phyloP scores from a whole-genome alignment of 2,329 filamentous ascomycete genomes.

The Aspergillus persii region DNA sequence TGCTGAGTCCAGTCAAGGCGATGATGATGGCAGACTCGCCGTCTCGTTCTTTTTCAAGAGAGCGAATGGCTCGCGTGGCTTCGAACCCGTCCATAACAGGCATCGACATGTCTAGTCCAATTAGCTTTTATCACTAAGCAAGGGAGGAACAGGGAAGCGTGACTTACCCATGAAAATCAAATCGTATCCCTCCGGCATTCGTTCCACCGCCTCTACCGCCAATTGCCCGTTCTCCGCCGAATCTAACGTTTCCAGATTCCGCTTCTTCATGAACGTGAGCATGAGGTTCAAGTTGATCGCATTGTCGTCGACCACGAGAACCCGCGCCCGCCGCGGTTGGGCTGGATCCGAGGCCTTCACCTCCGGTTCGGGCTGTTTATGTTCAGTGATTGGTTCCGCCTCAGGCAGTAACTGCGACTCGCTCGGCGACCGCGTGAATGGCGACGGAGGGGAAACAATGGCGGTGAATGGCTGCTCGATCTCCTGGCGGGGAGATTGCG shows the following conservation, averaged over 20 bases:
- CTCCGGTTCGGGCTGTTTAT: slow-evolving; percentile 4
- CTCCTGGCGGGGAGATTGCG: slow-evolving; percentile 4
- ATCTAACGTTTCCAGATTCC: slow-evolving; percentile 33
- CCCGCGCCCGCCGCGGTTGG: slow-evolving; percentile 18
- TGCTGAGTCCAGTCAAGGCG: slow-evolving; percentile 46
- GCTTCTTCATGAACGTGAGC: slow-evolving; percentile 44
- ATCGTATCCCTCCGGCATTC: slow-evolving; percentile 35
- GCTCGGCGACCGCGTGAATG: not conserved
- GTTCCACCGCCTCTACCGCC: slow-evolving; percentile 42
- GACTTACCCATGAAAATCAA: slow-evolving; percentile 46
- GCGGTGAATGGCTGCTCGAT: slow-evolving; percentile 4
- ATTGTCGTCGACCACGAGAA: slow-evolving; percentile 49
- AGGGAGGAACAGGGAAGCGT: too few relatives aligned
- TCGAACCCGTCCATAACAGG: slow-evolving; percentile 50
- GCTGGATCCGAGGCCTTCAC: not conserved
- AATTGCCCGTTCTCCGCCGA: slow-evolving; percentile 44
- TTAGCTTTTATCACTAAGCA: not conserved
- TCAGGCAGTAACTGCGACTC: not conserved
- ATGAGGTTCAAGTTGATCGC: slow-evolving; percentile 46
- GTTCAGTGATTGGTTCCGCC: not conserved
- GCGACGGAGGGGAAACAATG: slow-evolving; percentile 9
- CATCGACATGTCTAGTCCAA: slow-evolving; percentile 44
- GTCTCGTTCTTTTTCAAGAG: slow-evolving; percentile 37
- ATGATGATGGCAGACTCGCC: slow-evolving; percentile 41
- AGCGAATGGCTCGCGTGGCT: slow-evolving; percentile 47